Percentiles rank a stretch among this genome's conserved stretches.
Conservation (phyloP, 495 filamentous ascomycete species). For the Hypoxylon fragiforme region DNA sequence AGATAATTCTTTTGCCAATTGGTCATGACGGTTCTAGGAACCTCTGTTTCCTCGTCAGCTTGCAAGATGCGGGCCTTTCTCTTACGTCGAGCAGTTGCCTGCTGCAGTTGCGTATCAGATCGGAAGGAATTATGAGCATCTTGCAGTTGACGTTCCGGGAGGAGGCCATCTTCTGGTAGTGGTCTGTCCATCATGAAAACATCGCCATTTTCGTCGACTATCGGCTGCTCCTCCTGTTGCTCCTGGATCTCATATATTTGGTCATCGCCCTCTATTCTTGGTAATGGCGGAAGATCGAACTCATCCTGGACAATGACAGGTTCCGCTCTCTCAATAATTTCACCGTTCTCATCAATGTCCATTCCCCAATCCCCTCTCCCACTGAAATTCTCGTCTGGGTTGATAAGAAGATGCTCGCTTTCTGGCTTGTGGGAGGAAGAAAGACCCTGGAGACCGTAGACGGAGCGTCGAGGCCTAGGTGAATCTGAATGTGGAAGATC, state of each 20-base stretch:
- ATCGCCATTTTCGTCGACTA: constrained; percentile 26
- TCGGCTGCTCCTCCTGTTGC: constrained; percentile 17
- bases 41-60: constrained; percentile 48
- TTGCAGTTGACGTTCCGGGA: constrained; percentile 30
- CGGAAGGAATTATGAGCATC: constrained; percentile 14
- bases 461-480: constrained; percentile 11
- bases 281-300: constrained; percentile 43
- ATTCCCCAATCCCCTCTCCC: constrained; percentile 44
- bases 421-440: constrained; percentile 33
- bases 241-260: constrained; percentile 6
- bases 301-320: constrained; percentile 32
- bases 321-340: constrained; percentile 37
- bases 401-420: constrained; percentile 20
- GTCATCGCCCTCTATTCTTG: constrained; percentile 11
- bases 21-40: constrained; percentile 59
- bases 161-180: constrained; percentile 37
- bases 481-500: constrained; percentile 24
- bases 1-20: constrained; percentile 65
- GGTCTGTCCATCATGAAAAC: constrained; percentile 38
- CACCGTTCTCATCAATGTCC: constrained; percentile 48
- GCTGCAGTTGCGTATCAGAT: constrained; percentile 22
- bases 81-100: constrained; percentile 33
- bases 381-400: constrained; percentile 36
- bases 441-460: constrained; percentile 30
- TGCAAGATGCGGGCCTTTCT: constrained; percentile 31